phyloP scores from a whole-genome alignment of 2,329 filamentous ascomycete genomes.

The Cladophialophora immunda region DNA sequence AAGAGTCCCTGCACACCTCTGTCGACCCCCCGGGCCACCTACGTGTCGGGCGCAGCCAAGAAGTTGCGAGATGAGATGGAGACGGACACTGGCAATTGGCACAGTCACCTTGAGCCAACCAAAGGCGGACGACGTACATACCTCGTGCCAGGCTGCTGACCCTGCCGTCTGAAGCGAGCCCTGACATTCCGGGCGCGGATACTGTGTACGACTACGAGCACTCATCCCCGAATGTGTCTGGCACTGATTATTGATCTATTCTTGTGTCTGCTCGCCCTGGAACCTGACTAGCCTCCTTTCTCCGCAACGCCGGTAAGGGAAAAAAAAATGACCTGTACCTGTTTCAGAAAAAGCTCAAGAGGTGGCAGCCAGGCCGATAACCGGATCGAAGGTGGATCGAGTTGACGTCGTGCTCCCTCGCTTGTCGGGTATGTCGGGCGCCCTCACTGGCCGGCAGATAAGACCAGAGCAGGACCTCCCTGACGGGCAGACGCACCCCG shows the following conservation, averaged over 20 bases:
- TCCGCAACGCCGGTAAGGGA: constrained; percentile 11
- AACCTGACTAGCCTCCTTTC: background rate
- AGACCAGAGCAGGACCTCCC: constrained; percentile 7
- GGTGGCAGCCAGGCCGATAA: constrained; percentile 30
- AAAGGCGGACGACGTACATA: background rate
- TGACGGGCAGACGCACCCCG: constrained; percentile 32
- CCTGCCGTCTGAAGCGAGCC: background rate
- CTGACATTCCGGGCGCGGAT: background rate
- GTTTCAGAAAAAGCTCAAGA: constrained; percentile 29
- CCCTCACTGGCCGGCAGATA: constrained; percentile 18
- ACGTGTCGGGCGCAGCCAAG: background rate
- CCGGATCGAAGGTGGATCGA: constrained; percentile 27
- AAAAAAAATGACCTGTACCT: constrained; percentile 21
- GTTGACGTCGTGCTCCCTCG: constrained; percentile 37
- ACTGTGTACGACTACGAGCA: background rate
- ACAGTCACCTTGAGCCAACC: background rate
- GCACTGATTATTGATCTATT: constrained; percentile 12
- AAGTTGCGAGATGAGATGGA: background rate
- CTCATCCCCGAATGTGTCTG: background rate
- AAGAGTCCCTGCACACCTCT: background rate
- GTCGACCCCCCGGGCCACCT: background rate
- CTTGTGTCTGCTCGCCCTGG: background rate
- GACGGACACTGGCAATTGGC: background rate
- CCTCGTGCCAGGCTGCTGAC: background rate
- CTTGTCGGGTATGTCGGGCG: constrained; percentile 27